Conservation (phyloP, 1,139 yeast species). For the Sugiyamaella pinicola region DNA sequence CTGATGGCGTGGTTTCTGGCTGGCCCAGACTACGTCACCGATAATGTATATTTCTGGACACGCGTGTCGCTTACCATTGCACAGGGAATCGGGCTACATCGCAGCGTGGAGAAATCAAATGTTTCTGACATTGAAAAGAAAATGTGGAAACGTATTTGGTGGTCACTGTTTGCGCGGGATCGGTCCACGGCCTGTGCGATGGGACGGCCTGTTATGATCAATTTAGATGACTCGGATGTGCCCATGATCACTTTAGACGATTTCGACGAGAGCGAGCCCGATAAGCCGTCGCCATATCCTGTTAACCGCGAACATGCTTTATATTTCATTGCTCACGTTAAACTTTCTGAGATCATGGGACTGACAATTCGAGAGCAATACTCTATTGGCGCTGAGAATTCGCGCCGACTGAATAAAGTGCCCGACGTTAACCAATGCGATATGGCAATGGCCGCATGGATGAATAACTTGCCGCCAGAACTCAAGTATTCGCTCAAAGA, state of each 20-base stretch:
- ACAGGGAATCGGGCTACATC: conserved; percentile 77
- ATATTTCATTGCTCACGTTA: conserved; percentile 65
- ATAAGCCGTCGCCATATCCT: conserved; percentile 49
- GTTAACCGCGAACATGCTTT: conserved; percentile 53
- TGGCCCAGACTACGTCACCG: conserved; percentile 75
- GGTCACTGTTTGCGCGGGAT: conserved; percentile 77
- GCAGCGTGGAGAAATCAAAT: conserved; percentile 44
- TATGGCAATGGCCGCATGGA: conserved; percentile 79
- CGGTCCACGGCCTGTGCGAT: conserved; percentile 72
- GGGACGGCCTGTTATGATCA: conserved; percentile 72
- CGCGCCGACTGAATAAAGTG: conserved; percentile 50
- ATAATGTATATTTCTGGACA: conserved; percentile 77
- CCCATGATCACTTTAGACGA: conserved; percentile 71
- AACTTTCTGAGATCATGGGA: conserved; percentile 74
- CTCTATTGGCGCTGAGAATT: conserved; percentile 65
- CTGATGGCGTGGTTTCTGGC: conserved; percentile 75
- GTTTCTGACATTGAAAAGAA: conserved; percentile 52
- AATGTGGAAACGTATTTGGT: conserved; percentile 74
- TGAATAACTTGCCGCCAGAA: conserved; percentile 65
- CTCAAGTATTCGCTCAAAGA: conserved; percentile 65
- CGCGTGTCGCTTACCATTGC: conserved; percentile 73
- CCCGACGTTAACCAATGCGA: conserved; percentile 73
- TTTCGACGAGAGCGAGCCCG: conserved; percentile 61
- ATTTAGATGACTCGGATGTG: conserved; percentile 75
- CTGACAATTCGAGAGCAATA: conserved; percentile 71